phyloP scores from a whole-genome alignment of 331 rosid species.

The Quercus phellos region DNA sequence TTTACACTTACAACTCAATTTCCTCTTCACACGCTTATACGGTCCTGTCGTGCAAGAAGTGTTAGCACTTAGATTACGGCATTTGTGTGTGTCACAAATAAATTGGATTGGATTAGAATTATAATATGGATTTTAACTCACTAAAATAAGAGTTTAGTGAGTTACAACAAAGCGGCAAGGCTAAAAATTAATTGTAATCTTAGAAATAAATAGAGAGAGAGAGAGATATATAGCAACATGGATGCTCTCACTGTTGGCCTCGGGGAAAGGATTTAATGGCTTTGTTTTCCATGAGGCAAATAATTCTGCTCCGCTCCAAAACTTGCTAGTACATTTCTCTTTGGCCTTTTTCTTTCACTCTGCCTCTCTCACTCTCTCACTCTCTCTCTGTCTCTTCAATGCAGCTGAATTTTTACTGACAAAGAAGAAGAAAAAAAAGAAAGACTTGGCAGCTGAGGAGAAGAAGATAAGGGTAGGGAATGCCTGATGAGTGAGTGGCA shows the following conservation, averaged over 20 bases:
- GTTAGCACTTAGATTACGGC: not conserved
- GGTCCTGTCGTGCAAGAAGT: not conserved
- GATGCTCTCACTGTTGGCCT: not conserved
- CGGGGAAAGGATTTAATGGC: slow-evolving; percentile 11
- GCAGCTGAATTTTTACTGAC: too few species aligned
- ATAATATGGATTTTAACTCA: too few species aligned
- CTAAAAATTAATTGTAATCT: not conserved
- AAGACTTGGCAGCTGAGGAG: not conserved
- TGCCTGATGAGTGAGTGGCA: not conserved
- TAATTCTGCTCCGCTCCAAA: slow-evolving; percentile 20
- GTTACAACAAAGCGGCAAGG: not conserved
- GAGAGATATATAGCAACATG: not conserved
- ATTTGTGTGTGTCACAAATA: not conserved
- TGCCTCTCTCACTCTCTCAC: not conserved
- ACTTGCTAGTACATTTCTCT: slow-evolving; percentile 12
- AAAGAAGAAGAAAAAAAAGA: too few species aligned
- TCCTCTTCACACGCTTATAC: slow-evolving; percentile 1
- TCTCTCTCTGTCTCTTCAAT: not conserved
- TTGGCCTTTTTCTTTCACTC: not conserved
- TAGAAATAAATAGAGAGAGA: not conserved
- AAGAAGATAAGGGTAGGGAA: not conserved
- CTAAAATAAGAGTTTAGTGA: not conserved
- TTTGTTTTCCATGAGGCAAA: slow-evolving; percentile 14
- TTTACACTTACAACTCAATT: not conserved
- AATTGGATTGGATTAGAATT: not conserved